Conservation (phyloP, 2,329 filamentous ascomycete genomes). For the Talaromyces sp. region DNA sequence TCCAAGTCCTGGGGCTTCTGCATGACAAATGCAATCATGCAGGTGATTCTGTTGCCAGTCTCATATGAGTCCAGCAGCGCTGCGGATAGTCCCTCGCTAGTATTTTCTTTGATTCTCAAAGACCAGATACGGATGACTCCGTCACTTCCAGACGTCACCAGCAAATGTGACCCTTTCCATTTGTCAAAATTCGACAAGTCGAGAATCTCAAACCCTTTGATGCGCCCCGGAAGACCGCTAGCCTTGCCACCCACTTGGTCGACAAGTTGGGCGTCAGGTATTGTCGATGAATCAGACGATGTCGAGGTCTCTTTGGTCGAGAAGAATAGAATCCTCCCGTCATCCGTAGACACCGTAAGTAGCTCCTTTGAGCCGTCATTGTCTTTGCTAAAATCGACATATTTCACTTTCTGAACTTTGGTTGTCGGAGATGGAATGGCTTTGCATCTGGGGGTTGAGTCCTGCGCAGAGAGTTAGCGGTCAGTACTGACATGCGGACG, state of each 20-base stretch:
- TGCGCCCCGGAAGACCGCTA: conserved; percentile 63
- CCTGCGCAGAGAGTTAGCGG: conserved; percentile 36
- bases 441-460: conserved; percentile 75
- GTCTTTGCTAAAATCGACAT: conserved; percentile 53
- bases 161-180: conserved; percentile 46
- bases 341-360: conserved; percentile 80
- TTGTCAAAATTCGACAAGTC: conserved; percentile 35
- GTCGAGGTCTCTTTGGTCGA: conserved; percentile 54
- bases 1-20: conserved; percentile 55
- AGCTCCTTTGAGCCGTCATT: conserved; percentile 52
- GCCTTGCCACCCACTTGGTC: conserved; percentile 76
- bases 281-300: conserved; percentile 48
- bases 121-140: conserved; percentile 79
- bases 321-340: conserved; percentile 82
- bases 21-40: conserved; percentile 83
- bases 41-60: conserved; percentile 86
- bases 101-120: conserved; percentile 35
- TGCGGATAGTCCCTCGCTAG: conserved; percentile 18
- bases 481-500: not conserved
- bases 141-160: conserved; percentile 79
- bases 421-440: conserved; percentile 65
- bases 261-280: conserved; percentile 60
- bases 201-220: conserved; percentile 84
- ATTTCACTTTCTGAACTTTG: conserved; percentile 80
- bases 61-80: conserved; percentile 70